Percentiles rank a stretch among this genome's conserved stretches.
Conservation (phyloP, 805 yeast genomes). For the Yarrowia deformans region DNA sequence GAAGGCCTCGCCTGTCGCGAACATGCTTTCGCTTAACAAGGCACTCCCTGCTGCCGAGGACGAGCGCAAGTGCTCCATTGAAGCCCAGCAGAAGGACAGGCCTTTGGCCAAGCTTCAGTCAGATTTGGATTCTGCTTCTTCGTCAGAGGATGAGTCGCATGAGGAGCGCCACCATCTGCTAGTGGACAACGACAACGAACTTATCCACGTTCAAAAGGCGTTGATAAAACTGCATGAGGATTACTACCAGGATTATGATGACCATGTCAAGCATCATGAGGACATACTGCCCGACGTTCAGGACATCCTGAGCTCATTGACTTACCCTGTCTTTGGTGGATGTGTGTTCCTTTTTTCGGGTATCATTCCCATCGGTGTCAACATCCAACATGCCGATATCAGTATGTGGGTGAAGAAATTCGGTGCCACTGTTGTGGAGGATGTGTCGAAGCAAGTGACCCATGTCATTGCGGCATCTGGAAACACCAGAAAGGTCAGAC, state of each 20-base stretch:
- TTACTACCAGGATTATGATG: slow-evolving; percentile 63
- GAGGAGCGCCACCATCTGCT: slow-evolving; percentile 56
- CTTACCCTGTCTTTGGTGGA: slow-evolving; percentile 68
- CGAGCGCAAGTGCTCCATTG: slow-evolving; percentile 56
- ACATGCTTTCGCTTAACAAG: slow-evolving; percentile 45
- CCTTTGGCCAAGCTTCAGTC: slow-evolving; percentile 85
- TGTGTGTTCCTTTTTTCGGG: slow-evolving; percentile 83
- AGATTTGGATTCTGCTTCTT: slow-evolving; percentile 53
- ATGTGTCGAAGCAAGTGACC: slow-evolving; percentile 75
- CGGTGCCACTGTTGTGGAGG: slow-evolving; percentile 84
- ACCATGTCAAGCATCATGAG: slow-evolving; percentile 36
- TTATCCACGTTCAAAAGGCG: slow-evolving; percentile 66
- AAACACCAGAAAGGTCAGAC: slow-evolving; percentile 82
- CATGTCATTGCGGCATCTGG: slow-evolving; percentile 86
- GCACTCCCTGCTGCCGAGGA: slow-evolving; percentile 45
- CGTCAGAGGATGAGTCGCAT: slow-evolving; percentile 32
- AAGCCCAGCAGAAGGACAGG: slow-evolving; percentile 79
- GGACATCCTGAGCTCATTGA: slow-evolving; percentile 67
- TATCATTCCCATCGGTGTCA: slow-evolving; percentile 82
- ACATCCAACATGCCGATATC: slow-evolving; percentile 77
- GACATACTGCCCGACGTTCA: slow-evolving; percentile 48
- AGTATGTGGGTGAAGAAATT: slow-evolving; percentile 91
- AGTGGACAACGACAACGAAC: slow-evolving; percentile 82
- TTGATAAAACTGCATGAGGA: slow-evolving; percentile 68
- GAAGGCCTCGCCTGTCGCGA: slow-evolving; percentile 33